Percentiles rank a stretch among this genome's conserved stretches.
phyloP scores from a whole-genome alignment of 1,139 yeast genomes.

The Casaregolazyma suthepensis region DNA sequence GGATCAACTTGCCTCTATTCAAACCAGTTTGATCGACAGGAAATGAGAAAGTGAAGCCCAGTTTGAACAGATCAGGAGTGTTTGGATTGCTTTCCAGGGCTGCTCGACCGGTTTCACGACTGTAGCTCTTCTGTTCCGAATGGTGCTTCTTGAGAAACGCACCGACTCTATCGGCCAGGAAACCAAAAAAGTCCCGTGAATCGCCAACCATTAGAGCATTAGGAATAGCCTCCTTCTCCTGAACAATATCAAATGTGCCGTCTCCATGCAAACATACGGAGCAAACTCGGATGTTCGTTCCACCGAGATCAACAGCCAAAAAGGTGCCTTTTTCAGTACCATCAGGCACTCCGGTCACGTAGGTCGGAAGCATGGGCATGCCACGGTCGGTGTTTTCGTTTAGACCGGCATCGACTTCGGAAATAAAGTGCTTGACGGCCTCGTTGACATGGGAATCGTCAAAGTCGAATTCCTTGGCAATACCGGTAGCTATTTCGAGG shows the following conservation, averaged over 20 bases:
- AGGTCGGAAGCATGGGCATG: conserved; percentile 87
- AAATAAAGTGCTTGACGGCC: conserved; percentile 59
- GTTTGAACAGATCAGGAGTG: conserved; percentile 41
- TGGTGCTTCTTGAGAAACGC: conserved; percentile 62
- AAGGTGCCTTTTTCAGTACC: conserved; percentile 78
- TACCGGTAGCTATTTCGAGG: conserved; percentile 36
- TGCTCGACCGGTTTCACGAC: not conserved
- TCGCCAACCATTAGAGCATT: conserved; percentile 60
- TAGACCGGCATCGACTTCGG: conserved; percentile 60
- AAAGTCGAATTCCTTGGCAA: conserved; percentile 52
- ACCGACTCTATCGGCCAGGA: conserved; percentile 63
- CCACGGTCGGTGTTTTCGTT: conserved; percentile 42
- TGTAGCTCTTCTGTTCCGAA: conserved; percentile 16
- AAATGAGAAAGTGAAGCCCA: conserved; percentile 91
- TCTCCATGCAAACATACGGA: conserved; percentile 76
- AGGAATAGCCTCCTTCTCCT: conserved; percentile 70
- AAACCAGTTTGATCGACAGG: conserved; percentile 83
- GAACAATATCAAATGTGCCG: conserved; percentile 65
- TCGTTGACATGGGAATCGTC: conserved; percentile 44
- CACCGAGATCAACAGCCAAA: conserved; percentile 84
- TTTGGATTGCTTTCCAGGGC: conserved; percentile 11
- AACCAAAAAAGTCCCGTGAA: conserved; percentile 54
- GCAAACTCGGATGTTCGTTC: conserved; percentile 83
- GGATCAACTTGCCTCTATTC: conserved; percentile 67
- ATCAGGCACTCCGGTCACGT: conserved; percentile 69